These are phyloP conservation scores for Paratinospora sagittata DNA, from an alignment of 164 flowering plant species.

Conservation along the genomic window DNA sequence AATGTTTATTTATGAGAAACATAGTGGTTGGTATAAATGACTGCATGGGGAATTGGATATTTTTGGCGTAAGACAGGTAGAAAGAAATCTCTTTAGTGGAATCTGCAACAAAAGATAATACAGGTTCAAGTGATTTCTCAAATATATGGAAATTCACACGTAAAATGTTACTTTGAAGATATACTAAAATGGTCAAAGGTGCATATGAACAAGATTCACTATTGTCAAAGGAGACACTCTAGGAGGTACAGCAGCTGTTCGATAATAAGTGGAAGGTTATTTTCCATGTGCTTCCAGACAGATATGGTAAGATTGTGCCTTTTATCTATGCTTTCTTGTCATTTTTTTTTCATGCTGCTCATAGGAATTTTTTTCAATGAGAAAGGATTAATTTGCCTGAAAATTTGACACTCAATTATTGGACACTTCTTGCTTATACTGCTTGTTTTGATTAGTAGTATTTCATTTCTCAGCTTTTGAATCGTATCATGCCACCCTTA, in stretches of 20 bases:
- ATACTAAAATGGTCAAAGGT: background rate
- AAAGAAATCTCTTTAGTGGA: background rate
- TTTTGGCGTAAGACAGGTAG: no score
- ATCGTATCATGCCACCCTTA: background rate
- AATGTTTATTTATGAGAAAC: background rate
- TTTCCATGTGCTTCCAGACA: background rate
- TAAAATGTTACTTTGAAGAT: background rate
- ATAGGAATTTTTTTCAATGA: background rate
- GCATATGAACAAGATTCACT: no score
- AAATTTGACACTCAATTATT: no score
- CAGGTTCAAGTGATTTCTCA: background rate
- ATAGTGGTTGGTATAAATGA: background rate
- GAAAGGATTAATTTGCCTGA: no score
- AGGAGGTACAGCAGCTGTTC: background rate
- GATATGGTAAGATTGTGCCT: background rate
- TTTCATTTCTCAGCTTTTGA: background rate
- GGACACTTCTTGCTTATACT: no score
- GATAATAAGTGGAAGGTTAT: background rate
- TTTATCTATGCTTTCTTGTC: background rate
- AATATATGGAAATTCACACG: background rate
- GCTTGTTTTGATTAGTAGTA: no score
- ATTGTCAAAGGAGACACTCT: background rate
- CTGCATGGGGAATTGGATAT: background rate
- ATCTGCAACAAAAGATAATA: background rate
- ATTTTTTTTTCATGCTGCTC: background rate